These are phyloP conservation scores for Russula sp. DNA, from an alignment of 768 basidiomycete species.

Conservation along the genomic window DNA sequence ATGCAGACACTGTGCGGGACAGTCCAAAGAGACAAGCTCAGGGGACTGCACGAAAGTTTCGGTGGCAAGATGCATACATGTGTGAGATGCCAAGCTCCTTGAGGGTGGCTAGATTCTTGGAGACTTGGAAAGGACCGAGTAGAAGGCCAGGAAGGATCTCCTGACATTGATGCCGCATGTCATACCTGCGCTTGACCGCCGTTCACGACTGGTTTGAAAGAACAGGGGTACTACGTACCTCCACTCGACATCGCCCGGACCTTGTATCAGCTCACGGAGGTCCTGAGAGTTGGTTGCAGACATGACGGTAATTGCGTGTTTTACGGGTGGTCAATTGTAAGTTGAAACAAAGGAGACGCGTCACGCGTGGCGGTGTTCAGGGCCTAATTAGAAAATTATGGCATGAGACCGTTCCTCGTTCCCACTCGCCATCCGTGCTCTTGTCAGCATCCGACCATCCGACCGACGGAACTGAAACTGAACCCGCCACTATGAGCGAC, in stretches of 20 bases:
- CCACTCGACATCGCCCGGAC: conserved; percentile 83
- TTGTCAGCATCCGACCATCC: background rate
- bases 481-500: conserved; percentile 18
- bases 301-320: conserved; percentile 9
- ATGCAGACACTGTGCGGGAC: conserved; percentile 67
- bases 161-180: conserved; percentile 94
- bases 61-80: conserved; percentile 49
- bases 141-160: conserved; percentile 81
- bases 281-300: conserved; percentile 26
- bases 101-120: conserved; percentile 74
- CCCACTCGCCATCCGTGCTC: background rate
- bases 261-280: conserved; percentile 66
- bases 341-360: conserved; percentile 1
- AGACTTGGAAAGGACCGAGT: conserved; percentile 85
- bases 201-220: conserved; percentile 8
- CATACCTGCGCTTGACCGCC: conserved; percentile 54
- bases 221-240: conserved; percentile 46
- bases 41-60: conserved; percentile 16
- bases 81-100: conserved; percentile 70
- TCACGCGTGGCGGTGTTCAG: conserved; percentile 6
- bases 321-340: background rate
- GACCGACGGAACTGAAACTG: background rate
- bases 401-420: background rate
- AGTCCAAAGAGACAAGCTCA: conserved; percentile 1
- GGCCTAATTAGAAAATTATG: background rate